Conservation (phyloP, 140 eudicot genomes). For the Bidens hawaiensis region DNA sequence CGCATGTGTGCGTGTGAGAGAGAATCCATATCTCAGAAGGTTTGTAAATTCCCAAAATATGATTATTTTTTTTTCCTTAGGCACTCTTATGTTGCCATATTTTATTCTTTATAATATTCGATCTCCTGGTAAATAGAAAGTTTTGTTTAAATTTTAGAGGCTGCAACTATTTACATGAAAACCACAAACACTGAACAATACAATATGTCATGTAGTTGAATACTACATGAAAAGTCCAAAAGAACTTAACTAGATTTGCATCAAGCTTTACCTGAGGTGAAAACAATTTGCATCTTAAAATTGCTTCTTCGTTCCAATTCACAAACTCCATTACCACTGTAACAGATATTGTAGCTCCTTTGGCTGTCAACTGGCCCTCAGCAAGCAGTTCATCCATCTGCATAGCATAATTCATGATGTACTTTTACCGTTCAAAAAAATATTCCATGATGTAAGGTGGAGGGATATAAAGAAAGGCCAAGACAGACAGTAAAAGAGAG, state of each 20-base stretch:
- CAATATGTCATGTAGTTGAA: background rate
- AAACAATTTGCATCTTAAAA: conserved; percentile 19
- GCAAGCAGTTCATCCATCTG: conserved; percentile 75
- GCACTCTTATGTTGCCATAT: background rate
- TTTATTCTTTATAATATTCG: background rate
- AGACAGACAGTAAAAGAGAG: conserved; percentile 11
- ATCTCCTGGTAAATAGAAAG: background rate
- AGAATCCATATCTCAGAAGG: background rate
- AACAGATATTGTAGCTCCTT: conserved; percentile 69
- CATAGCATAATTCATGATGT: conserved; percentile 4
- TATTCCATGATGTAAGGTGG: background rate
- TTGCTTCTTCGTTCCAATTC: conserved; percentile 20
- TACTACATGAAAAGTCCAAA: conserved; percentile 1
- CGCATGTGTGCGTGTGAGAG: background rate
- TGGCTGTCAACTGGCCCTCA: conserved; percentile 50
- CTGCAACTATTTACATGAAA: background rate
- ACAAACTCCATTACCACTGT: conserved; percentile 70
- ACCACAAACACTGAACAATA: background rate
- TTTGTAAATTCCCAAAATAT: background rate
- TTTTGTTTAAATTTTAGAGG: background rate
- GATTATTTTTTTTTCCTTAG: background rate
- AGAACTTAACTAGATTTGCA: background rate
- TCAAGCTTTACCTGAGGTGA: conserved; percentile 49
- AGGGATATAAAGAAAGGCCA: background rate
- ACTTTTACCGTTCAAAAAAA: background rate